A percentile compares a stretch with the other conserved stretches of the same genome.
phyloP scores from a whole-genome alignment of 2,329 filamentous ascomycete genomes.

The Torrubiella hemipterigena region DNA sequence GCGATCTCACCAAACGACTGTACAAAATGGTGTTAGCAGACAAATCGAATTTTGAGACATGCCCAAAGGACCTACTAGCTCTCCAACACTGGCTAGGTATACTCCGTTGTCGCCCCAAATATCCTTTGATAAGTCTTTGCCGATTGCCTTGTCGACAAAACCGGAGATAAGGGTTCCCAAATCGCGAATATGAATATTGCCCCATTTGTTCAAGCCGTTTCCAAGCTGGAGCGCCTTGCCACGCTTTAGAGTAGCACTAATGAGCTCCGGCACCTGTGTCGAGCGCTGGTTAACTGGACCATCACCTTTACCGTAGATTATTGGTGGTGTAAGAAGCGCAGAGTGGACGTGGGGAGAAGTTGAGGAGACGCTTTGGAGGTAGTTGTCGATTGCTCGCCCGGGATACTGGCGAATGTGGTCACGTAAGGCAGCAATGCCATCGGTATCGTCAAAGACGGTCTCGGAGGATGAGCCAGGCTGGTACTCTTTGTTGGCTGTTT shows the following conservation, averaged over 20 bases:
- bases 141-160: conserved; percentile 18
- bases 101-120: conserved; percentile 26
- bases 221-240: conserved; percentile 20
- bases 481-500: conserved; percentile 18
- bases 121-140: conserved; percentile 8
- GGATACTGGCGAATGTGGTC: conserved; percentile 15
- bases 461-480: conserved; percentile 16
- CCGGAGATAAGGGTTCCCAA: conserved; percentile 15
- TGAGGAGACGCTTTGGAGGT: conserved; percentile 17
- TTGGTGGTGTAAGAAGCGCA: conserved; percentile 21
- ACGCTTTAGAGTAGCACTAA: conserved; percentile 18
- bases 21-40: background rate
- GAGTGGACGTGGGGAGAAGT: conserved; percentile 16
- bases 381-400: conserved; percentile 22
- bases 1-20: background rate
- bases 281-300: conserved; percentile 26
- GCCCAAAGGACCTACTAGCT: conserved; percentile 17
- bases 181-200: conserved; percentile 22
- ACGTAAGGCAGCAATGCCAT: conserved; percentile 13
- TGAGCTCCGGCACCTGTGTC: conserved; percentile 26
- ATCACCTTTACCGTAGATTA: conserved; percentile 25
- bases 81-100: conserved; percentile 19
- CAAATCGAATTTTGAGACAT: background rate
- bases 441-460: conserved; percentile 22
- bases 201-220: conserved; percentile 20